Evolutionary conservation across 148 eudicot species (phyloP).

Genomic region (Rhododendron vialii): DNA sequence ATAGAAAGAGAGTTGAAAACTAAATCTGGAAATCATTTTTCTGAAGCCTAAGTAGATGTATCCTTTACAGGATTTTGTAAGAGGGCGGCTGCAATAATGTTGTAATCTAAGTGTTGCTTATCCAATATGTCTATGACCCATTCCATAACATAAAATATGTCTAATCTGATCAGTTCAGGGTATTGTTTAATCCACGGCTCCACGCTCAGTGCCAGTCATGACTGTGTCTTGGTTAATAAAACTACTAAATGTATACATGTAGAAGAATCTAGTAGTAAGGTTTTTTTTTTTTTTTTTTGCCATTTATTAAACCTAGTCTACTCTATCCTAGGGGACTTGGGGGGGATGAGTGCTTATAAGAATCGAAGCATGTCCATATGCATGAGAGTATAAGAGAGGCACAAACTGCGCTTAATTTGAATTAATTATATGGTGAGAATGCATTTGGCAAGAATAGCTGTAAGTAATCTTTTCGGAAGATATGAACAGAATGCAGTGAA

Average conservation of each 20-base stretch:
- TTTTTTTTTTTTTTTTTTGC: no score
- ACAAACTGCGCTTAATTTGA: not conserved
- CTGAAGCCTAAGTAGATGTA: not conserved
- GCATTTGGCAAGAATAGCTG: not conserved
- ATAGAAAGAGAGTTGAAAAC: constrained; percentile 11
- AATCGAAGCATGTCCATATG: no score
- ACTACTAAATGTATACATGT: not conserved
- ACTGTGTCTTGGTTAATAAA: not conserved
- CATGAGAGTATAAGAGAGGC: no score
- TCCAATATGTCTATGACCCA: not conserved
- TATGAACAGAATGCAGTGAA: not conserved
- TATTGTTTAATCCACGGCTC: not conserved
- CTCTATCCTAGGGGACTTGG: no score
- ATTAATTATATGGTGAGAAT: not conserved
- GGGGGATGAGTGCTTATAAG: no score
- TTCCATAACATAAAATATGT: not conserved
- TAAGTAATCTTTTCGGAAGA: constrained; percentile 2
- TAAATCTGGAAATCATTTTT: not conserved
- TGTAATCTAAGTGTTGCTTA: not conserved
- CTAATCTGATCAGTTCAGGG: not conserved
- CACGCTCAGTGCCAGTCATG: not conserved
- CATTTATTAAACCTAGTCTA: no score
- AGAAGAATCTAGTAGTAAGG: not conserved
- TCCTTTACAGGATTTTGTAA: not conserved
- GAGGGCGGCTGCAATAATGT: not conserved